These are phyloP conservation scores for Candida maesae DNA, from an alignment of 805 yeast genomes.

Conservation along the genomic window DNA sequence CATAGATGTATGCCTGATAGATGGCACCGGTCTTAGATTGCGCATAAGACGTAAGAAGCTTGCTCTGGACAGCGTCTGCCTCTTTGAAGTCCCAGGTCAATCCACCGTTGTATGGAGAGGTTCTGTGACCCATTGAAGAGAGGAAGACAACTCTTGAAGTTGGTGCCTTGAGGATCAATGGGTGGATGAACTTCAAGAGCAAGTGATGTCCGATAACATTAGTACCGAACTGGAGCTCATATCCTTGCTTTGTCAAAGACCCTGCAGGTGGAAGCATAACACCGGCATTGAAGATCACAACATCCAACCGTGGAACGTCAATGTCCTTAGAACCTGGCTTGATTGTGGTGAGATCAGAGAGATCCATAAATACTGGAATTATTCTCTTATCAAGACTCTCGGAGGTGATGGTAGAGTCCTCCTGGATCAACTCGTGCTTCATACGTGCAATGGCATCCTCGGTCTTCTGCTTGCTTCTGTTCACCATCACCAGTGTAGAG, in stretches of 20 bases:
- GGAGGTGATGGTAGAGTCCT: not conserved
- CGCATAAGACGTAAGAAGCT: conserved; percentile 25
- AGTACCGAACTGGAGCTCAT: conserved; percentile 43
- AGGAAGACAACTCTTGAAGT: conserved; percentile 43
- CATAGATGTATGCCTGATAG: conserved; percentile 36
- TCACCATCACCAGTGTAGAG: conserved; percentile 36
- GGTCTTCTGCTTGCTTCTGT: conserved; percentile 35
- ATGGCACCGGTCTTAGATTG: conserved; percentile 42
- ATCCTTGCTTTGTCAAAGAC: conserved; percentile 38
- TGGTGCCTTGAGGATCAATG: conserved; percentile 33
- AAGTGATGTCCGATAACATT: conserved; percentile 44
- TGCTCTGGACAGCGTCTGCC: too few relatives aligned
- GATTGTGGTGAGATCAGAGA: conserved; percentile 39
- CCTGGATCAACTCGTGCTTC: conserved; percentile 19
- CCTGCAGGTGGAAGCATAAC: conserved; percentile 39
- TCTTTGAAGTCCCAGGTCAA: conserved; percentile 31
- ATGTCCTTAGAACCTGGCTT: conserved; percentile 35
- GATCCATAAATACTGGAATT: conserved; percentile 29
- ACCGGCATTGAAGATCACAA: conserved; percentile 43
- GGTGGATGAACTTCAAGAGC: conserved; percentile 37
- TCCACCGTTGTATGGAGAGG: conserved; percentile 32
- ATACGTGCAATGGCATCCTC: conserved; percentile 29
- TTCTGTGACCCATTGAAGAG: conserved; percentile 35
- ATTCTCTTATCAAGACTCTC: conserved; percentile 19
- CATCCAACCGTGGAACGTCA: conserved; percentile 29